phyloP scores from a whole-genome alignment of 345 rosid species.

The Brassica nigra region DNA sequence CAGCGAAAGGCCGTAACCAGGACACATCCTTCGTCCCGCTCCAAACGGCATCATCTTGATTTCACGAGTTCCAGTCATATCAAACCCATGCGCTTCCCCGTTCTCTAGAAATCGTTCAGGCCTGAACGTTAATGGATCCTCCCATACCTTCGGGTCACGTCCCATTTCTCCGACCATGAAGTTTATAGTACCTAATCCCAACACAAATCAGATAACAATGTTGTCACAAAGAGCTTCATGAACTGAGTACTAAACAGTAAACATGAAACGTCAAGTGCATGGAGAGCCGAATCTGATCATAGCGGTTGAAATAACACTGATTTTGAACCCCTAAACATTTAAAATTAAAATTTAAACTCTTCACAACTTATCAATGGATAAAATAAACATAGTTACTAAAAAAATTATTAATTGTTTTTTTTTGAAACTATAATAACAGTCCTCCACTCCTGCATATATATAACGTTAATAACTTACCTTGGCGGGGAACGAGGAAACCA shows the following conservation, averaged over 20 bases:
- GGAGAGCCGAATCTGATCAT: too few species aligned
- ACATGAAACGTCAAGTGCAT: neutral
- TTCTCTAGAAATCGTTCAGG: slow-evolving; percentile 42
- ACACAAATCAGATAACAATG: neutral
- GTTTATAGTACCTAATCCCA: slow-evolving; percentile 34
- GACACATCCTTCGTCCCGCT: slow-evolving; percentile 45
- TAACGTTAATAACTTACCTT: slow-evolving; percentile 6
- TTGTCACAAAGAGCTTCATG: neutral
- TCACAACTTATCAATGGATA: too few species aligned
- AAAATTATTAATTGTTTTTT: too few species aligned
- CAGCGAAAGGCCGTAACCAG: slow-evolving; percentile 38
- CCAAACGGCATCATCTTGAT: slow-evolving; percentile 48
- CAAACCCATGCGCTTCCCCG: slow-evolving; percentile 35
- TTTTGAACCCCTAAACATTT: too few species aligned
- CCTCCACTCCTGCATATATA: too few species aligned
- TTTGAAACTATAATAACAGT: too few species aligned
- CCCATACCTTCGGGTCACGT: slow-evolving; percentile 39
- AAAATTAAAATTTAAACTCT: too few species aligned
- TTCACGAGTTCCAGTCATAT: slow-evolving; percentile 45
- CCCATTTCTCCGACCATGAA: slow-evolving; percentile 49
- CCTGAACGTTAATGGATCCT: slow-evolving; percentile 39
- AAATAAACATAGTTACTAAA: too few species aligned
- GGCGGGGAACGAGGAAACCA: slow-evolving; percentile 39
- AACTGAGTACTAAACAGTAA: neutral
- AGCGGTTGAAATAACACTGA: too few species aligned